phyloP scores from a whole-genome alignment of 2,329 filamentous ascomycete species.

The Alternaria triticina region DNA sequence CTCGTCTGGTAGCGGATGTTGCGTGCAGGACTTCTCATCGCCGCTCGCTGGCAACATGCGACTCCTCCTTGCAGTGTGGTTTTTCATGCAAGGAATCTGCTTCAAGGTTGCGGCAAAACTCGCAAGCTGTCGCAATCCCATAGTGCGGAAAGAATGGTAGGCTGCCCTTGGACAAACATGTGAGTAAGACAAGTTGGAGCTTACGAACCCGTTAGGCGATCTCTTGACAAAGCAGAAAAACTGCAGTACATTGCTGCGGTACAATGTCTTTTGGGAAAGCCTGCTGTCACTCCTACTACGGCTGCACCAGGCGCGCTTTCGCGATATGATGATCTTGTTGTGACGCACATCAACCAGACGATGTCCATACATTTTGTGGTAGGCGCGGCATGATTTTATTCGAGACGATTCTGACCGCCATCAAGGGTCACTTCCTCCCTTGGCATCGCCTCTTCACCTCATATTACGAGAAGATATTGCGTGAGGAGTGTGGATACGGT shows the following conservation, averaged over 20 bases:
- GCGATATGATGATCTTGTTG: neutral
- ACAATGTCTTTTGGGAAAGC: neutral
- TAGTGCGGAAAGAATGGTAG: neutral
- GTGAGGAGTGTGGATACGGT: neutral
- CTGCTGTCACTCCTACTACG: neutral
- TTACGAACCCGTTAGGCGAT: neutral
- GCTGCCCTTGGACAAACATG: neutral
- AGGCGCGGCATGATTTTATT: neutral
- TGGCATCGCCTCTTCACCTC: neutral
- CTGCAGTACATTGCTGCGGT: neutral
- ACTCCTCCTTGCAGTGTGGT: neutral
- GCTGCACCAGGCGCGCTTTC: neutral
- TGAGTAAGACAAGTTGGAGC: neutral
- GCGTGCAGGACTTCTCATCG: neutral
- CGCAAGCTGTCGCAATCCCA: neutral
- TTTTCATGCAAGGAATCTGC: neutral
- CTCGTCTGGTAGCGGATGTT: neutral
- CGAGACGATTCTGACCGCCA: neutral
- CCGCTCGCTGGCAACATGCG: neutral
- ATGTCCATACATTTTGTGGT: conserved; percentile 1
- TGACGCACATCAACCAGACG: conserved; percentile 25
- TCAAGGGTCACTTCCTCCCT: neutral
- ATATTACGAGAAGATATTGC: neutral
- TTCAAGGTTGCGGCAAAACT: neutral
- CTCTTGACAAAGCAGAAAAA: neutral